These are phyloP conservation scores for Botrytis medusae DNA, from an alignment of 2,329 filamentous ascomycete genomes.

Conservation along the genomic window DNA sequence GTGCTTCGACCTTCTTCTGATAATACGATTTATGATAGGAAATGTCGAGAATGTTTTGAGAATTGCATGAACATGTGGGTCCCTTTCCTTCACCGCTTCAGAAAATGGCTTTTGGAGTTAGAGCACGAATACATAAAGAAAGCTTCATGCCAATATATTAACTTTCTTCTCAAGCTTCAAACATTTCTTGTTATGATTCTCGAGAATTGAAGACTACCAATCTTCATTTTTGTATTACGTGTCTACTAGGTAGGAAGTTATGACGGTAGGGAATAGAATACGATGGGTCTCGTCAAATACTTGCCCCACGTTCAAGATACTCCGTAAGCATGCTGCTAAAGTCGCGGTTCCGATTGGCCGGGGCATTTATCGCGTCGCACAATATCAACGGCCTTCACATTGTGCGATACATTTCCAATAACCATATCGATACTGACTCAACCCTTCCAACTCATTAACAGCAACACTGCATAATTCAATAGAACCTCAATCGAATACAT, in stretches of 20 bases:
- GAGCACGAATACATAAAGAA: constrained; percentile 1
- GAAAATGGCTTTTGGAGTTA: neutral
- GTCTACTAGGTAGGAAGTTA: neutral
- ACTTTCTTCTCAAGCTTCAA: neutral
- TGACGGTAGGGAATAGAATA: neutral
- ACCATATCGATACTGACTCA: neutral
- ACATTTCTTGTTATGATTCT: neutral
- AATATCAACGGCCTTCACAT: neutral
- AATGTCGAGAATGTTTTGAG: neutral
- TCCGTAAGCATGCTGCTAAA: constrained; percentile 5
- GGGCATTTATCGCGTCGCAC: constrained; percentile 3
- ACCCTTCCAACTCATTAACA: neutral
- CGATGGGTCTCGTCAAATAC: constrained; percentile 5
- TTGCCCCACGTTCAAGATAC: constrained; percentile 5
- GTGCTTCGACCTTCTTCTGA: neutral
- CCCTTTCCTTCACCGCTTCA: constrained; percentile 5
- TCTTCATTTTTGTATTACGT: neutral
- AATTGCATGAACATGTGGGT: constrained; percentile 10
- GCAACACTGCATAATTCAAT: neutral
- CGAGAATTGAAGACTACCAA: neutral
- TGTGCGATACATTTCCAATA: neutral
- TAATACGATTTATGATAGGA: neutral
- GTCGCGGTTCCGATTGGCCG: constrained; percentile 2
- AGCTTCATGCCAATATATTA: neutral
- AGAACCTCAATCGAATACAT: neutral